Evolutionary conservation across 2,329 filamentous ascomycete species (phyloP).

Genomic region (Fusarium decemcellulare): DNA sequence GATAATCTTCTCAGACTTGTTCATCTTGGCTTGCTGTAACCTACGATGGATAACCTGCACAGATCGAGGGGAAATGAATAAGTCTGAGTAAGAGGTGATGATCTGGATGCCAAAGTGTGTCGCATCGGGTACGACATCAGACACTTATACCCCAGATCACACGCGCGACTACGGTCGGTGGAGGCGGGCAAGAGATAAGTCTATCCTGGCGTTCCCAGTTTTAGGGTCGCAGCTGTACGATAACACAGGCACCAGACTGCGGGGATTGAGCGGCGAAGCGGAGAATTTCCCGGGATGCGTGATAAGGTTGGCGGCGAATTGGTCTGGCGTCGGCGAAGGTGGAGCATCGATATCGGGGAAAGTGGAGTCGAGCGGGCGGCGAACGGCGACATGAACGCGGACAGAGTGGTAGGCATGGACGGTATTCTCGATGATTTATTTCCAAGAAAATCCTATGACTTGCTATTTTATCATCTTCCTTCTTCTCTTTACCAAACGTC

Average conservation of each 20-base stretch:
- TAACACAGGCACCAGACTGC: not conserved
- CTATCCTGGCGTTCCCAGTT: not conserved
- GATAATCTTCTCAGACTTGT: constrained; percentile 2
- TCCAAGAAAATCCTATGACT: not conserved
- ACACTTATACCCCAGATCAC: constrained; percentile 1
- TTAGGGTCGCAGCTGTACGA: not conserved
- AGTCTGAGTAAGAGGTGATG: not conserved
- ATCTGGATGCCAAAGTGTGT: not conserved
- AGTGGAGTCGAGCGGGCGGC: not conserved
- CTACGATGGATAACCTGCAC: too few relatives aligned
- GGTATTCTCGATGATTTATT: not conserved
- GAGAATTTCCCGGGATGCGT: not conserved
- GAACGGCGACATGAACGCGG: not conserved
- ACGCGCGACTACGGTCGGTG: not conserved
- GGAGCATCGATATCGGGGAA: not conserved
- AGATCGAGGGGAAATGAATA: not conserved
- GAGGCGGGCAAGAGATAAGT: constrained; percentile 2
- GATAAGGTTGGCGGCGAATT: not conserved
- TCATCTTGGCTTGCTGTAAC: not conserved
- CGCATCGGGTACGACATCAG: not conserved
- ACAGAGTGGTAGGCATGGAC: not conserved
- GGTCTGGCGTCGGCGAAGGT: not conserved
- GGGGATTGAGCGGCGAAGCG: not conserved
- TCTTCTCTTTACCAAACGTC: too few relatives aligned
- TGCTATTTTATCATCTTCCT: too few relatives aligned